Conservation (phyloP, 208 protist genomes). For the Acanthamoeba culbertsoni region DNA sequence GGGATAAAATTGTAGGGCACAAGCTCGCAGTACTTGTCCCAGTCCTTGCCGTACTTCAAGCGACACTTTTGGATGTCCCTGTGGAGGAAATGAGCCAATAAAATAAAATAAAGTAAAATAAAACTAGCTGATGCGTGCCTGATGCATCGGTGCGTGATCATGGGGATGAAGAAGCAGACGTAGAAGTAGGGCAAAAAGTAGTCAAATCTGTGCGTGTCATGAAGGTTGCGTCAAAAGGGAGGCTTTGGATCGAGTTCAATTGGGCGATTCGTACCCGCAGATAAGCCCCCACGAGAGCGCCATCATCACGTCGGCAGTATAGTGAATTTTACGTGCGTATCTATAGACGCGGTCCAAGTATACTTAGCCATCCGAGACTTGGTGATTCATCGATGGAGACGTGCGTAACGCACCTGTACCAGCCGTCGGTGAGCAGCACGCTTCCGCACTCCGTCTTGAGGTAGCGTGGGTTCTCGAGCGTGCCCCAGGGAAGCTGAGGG, state of each 20-base stretch:
- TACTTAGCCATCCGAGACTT: background rate
- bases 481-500: conserved; percentile 91
- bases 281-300: conserved; percentile 90
- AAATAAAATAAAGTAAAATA: too few species aligned
- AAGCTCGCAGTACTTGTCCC: conserved; percentile 91
- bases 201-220: conserved; percentile 51
- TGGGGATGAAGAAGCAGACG: conserved; percentile 90
- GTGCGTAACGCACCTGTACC: conserved; percentile 77
- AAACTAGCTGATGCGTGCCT: conserved; percentile 86
- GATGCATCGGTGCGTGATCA: conserved; percentile 90
- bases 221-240: too few species aligned
- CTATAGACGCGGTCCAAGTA: background rate
- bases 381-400: background rate
- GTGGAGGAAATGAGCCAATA: background rate
- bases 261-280: conserved; percentile 84
- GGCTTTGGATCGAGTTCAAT: too few species aligned
- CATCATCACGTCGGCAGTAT: conserved; percentile 93
- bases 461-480: conserved; percentile 89
- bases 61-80: conserved; percentile 76
- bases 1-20: conserved; percentile 96
- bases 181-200: conserved; percentile 95
- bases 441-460: conserved; percentile 88
- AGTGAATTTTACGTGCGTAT: conserved; percentile 93
- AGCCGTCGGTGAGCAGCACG: conserved; percentile 91
- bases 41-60: conserved; percentile 93